These are phyloP conservation scores for Linum usitatissimum DNA, from an alignment of 345 rosid species.

Conservation along the genomic window DNA sequence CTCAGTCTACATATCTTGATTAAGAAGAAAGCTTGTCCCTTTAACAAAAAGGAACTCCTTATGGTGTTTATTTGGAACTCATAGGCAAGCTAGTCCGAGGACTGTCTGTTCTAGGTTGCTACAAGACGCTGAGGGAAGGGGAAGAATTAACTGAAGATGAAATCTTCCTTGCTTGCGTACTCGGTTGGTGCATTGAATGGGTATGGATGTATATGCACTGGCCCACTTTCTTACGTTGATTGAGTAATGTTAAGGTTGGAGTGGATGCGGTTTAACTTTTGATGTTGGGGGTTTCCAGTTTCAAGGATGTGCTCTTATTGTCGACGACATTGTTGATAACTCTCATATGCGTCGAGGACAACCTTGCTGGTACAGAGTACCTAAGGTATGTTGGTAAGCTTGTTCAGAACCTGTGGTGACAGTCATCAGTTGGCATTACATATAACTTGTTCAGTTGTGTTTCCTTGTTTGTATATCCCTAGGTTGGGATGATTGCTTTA, in stretches of 20 bases:
- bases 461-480: too few species aligned
- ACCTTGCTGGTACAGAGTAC: constrained; percentile 3
- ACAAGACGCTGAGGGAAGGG: constrained; percentile 3
- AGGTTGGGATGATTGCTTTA: constrained; percentile 4
- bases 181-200: constrained; percentile 8
- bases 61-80: not conserved
- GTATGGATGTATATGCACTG: constrained; percentile 1
- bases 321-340: not conserved
- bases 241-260: not conserved
- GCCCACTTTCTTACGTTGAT: not conserved
- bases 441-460: not conserved
- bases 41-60: not conserved
- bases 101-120: not conserved
- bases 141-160: constrained; percentile 3
- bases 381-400: not conserved
- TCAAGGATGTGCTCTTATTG: constrained; percentile 1
- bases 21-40: too few species aligned
- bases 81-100: constrained; percentile 2
- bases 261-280: not conserved
- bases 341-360: not conserved
- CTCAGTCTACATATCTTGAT: too few species aligned
- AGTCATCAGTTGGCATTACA: not conserved
- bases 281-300: not conserved
- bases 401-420: not conserved
- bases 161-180: constrained; percentile 1